phyloP scores from a whole-genome alignment of 495 filamentous ascomycete genomes.

The Podospora tetraspora region DNA sequence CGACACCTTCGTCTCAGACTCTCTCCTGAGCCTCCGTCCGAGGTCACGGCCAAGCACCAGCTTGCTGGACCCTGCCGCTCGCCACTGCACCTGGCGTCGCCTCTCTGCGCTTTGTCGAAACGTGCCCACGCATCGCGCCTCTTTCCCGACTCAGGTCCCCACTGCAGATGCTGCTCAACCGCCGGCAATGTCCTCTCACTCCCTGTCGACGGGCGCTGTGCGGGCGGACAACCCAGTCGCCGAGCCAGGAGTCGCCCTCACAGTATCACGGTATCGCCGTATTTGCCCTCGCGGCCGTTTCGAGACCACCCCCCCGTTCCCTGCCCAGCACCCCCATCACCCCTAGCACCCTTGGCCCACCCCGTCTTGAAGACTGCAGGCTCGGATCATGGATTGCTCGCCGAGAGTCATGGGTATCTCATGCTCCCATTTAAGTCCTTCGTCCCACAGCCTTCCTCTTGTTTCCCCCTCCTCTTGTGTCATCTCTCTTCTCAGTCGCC shows the following conservation, averaged over 20 bases:
- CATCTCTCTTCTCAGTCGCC: slow-evolving; percentile 19
- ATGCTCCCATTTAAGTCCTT: slow-evolving; percentile 50
- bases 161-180: slow-evolving; percentile 7
- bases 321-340: neutral
- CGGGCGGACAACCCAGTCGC: slow-evolving; percentile 19
- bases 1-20: slow-evolving; percentile 45
- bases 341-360: slow-evolving; percentile 11
- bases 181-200: neutral
- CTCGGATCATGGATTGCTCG: slow-evolving; percentile 26
- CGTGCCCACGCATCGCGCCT: neutral
- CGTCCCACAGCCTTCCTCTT: slow-evolving; percentile 20
- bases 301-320: slow-evolving; percentile 29
- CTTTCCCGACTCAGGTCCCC: neutral
- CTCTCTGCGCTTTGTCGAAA: slow-evolving; percentile 6
- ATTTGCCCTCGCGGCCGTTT: slow-evolving; percentile 39
- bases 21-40: slow-evolving; percentile 31
- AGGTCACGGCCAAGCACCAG: slow-evolving; percentile 24
- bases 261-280: slow-evolving; percentile 18
- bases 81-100: neutral
- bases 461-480: slow-evolving; percentile 23
- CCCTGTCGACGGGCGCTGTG: neutral
- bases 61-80: slow-evolving; percentile 14
- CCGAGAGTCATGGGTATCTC: slow-evolving; percentile 16
- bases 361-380: slow-evolving; percentile 18
- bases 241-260: slow-evolving; percentile 18